Evolutionary conservation across 1,139 yeast genomes (phyloP).

Genomic region (Geotrichum armillariae): DNA sequence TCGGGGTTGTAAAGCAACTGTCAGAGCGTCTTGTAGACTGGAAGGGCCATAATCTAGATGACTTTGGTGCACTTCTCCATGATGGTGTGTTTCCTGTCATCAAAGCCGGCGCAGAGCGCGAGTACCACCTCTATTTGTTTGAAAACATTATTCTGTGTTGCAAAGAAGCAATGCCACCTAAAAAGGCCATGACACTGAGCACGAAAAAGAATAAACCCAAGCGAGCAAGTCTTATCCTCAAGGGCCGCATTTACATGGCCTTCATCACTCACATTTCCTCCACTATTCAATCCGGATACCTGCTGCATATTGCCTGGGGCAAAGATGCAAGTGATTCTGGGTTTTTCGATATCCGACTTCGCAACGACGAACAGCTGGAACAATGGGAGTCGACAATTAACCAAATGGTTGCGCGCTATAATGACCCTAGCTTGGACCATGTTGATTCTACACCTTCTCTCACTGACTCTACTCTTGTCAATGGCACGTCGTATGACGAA

Average conservation of each 20-base stretch:
- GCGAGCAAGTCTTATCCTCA: constrained; percentile 36
- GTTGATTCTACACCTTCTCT: constrained; percentile 8
- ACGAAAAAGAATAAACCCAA: constrained; percentile 32
- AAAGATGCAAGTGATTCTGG: constrained; percentile 40
- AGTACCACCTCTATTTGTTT: constrained; percentile 84
- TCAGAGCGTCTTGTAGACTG: constrained; percentile 79
- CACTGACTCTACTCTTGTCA: constrained; percentile 21
- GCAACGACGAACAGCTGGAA: constrained; percentile 37
- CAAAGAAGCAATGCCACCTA: constrained; percentile 44
- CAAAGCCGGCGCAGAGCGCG: constrained; percentile 74
- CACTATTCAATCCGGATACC: constrained; percentile 32
- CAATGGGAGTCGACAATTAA: constrained; percentile 39
- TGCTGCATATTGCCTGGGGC: constrained; percentile 40
- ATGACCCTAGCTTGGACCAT: constrained; percentile 21
- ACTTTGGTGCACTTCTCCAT: constrained; percentile 81
- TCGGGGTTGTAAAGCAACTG: constrained; percentile 65
- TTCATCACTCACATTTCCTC: constrained; percentile 39
- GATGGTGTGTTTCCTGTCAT: constrained; percentile 78
- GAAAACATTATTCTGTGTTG: constrained; percentile 85
- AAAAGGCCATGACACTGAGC: constrained; percentile 34
- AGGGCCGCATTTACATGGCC: constrained; percentile 45
- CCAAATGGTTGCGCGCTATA: constrained; percentile 32
- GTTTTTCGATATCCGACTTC: constrained; percentile 38
- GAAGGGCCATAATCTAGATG: constrained; percentile 85
- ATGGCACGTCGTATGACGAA: constrained; percentile 29